phyloP scores from a whole-genome alignment of 2,329 filamentous ascomycete species.

The Stagonosporopsis vannaccii region DNA sequence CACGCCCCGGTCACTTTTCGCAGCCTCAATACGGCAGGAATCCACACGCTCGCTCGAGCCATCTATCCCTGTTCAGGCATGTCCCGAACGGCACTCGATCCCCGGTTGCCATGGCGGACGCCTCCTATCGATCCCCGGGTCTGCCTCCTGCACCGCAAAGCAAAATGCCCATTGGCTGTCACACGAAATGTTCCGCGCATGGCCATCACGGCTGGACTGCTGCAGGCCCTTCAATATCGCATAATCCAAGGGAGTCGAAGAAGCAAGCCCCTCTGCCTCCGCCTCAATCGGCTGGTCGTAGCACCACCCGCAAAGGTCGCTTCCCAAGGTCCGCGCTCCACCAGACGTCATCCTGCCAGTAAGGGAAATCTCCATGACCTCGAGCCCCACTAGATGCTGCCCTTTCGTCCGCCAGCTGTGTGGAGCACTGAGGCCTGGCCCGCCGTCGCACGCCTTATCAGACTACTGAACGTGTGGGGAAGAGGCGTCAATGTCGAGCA shows the following conservation, averaged over 20 bases:
- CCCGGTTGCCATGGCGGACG: slow-evolving; percentile 32
- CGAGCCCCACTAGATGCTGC: slow-evolving; percentile 1
- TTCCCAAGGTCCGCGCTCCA: background rate
- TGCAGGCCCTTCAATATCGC: slow-evolving; percentile 23
- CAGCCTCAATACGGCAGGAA: slow-evolving; percentile 26
- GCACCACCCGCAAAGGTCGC: slow-evolving; percentile 1
- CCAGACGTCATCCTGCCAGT: slow-evolving; percentile 5
- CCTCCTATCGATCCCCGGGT: slow-evolving; percentile 20
- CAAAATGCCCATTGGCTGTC: slow-evolving; percentile 25
- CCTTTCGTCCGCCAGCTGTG: background rate
- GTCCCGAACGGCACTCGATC: slow-evolving; percentile 30
- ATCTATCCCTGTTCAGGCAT: slow-evolving; percentile 9
- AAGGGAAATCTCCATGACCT: slow-evolving; percentile 10
- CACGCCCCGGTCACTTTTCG: slow-evolving; percentile 21
- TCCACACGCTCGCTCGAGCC: slow-evolving; percentile 19
- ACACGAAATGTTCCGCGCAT: background rate
- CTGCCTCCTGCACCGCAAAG: slow-evolving; percentile 15
- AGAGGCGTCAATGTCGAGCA: background rate
- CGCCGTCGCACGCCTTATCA: slow-evolving; percentile 3
- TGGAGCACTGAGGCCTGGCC: slow-evolving; percentile 1
- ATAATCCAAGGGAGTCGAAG: slow-evolving; percentile 2
- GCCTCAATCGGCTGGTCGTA: background rate
- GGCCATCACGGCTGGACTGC: slow-evolving; percentile 22
- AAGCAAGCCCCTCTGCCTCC: background rate
- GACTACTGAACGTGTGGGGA: slow-evolving; percentile 5